Conservation (phyloP, 2,329 filamentous ascomycete species). For the Aureobasidium subglaciale region DNA sequence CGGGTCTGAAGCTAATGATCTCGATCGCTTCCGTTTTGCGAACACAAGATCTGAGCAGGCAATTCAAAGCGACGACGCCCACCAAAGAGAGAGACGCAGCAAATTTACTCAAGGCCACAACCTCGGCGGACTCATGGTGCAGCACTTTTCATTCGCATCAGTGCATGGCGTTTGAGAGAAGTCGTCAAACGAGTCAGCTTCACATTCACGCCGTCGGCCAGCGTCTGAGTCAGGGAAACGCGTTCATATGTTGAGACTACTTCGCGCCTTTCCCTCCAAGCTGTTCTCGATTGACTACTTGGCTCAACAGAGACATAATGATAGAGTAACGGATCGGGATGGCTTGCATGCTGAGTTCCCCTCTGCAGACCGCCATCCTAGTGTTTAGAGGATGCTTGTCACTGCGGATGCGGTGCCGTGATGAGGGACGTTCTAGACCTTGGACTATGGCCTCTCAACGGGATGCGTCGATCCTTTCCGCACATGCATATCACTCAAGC, state of each 20-base stretch:
- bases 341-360: neutral
- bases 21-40: neutral
- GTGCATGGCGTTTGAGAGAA: neutral
- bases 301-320: neutral
- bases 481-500: neutral
- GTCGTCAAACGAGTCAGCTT: conserved; percentile 8
- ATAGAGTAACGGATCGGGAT: neutral
- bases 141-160: neutral
- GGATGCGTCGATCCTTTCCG: neutral
- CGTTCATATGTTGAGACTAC: neutral
- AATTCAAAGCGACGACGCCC: neutral
- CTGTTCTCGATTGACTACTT: neutral
- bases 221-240: neutral
- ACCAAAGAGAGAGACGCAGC: neutral
- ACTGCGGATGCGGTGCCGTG: neutral
- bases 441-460: neutral
- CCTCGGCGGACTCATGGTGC: neutral
- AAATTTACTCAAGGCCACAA: neutral
- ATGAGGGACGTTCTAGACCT: neutral
- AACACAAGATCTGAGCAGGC: neutral
- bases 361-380: neutral
- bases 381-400: neutral
- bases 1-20: neutral
- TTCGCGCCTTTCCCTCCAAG: neutral
- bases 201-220: neutral